phyloP scores from a whole-genome alignment of 169 alveolate species.

The Eimeria falciformis region DNA sequence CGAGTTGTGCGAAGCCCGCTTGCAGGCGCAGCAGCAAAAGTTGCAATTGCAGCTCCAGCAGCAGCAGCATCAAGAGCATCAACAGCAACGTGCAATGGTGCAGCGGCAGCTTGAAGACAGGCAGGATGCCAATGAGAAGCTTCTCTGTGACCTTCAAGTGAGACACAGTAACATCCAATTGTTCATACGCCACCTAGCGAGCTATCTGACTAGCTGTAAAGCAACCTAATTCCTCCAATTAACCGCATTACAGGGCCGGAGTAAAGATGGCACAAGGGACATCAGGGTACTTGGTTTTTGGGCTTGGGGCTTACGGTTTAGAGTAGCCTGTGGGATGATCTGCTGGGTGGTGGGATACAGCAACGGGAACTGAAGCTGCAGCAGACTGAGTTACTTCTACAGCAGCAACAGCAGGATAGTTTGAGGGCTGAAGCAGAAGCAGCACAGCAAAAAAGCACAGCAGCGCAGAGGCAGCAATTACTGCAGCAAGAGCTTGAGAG shows the following conservation, averaged over 20 bases:
- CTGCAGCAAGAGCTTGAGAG: constrained; percentile 57
- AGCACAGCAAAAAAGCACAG: constrained; percentile 32
- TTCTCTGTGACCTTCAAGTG: constrained; percentile 49
- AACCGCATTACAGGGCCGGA: not conserved
- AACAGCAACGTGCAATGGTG: constrained; percentile 23
- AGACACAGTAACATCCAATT: not conserved
- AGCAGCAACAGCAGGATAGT: constrained; percentile 60
- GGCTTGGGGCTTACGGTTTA: not conserved
- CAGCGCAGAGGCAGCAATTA: constrained; percentile 48
- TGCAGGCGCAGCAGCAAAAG: constrained; percentile 43
- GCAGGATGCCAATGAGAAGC: constrained; percentile 45
- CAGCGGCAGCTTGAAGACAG: constrained; percentile 47
- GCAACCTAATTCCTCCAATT: not conserved
- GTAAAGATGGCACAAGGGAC: not conserved
- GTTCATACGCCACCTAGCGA: constrained; percentile 2
- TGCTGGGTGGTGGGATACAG: not conserved
- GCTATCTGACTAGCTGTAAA: not conserved
- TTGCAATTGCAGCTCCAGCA: constrained; percentile 60
- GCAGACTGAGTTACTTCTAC: constrained; percentile 43
- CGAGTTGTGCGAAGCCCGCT: constrained; percentile 24
- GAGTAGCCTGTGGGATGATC: not conserved
- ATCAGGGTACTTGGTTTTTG: not conserved
- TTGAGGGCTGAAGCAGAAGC: constrained; percentile 10
- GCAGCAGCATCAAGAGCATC: constrained; percentile 49
- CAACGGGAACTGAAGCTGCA: constrained; percentile 63